Evolutionary conservation across 257 asterid genomes (phyloP), one percentile per base, ranked within the genome.

Genomic region (Solanum peruvianum): DNA sequence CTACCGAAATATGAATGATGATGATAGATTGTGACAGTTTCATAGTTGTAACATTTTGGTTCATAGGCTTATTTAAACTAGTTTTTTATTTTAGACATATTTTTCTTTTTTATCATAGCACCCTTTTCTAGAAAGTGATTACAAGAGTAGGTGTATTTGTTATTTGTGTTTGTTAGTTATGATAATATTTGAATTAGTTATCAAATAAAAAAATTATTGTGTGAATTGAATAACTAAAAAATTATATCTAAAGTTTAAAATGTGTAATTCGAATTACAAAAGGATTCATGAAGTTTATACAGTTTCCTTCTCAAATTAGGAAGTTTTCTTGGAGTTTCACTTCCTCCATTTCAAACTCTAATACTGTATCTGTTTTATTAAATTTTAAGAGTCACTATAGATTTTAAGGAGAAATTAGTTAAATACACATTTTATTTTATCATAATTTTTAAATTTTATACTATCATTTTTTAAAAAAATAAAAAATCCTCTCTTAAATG

Each of bases 371-470:
- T 35, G 39, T 35, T 35, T 0, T 35, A 35, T 35, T 35, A 35
- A 35, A 56, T 18, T 56, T 39, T 56, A 56, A 7, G 3, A 0
- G 11, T 56, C 8, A 56, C 0, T 56, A 7, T 56, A 56, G 2
- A 6, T 7, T 49, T 56, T 18, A 18, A 56, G 64, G 4, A 56
- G 7, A 37, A 37, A 37, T 37, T 37, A 37, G 39, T 37, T 37
- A 37, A 37, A 37, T 37, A 56, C 1, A 18, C 11, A 18, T 18
- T 1, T 56, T 56, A 18, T 18, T 56, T 56, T 56, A 18, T 1
- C 1, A 7, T 56, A 18, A 56, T 56, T 2, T 56, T 1, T 1
- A 56, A 52, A 18, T 7, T 56, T 18, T 0, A 37, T 37, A 35
- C 11, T 52, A 56, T 0, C 11, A 18, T 7, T 56, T 56, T 56